Evolutionary conservation across 768 basidiomycete species (phyloP), one percentile per base, ranked within the genome.

Genomic region (Naganishia onofrii): DNA sequence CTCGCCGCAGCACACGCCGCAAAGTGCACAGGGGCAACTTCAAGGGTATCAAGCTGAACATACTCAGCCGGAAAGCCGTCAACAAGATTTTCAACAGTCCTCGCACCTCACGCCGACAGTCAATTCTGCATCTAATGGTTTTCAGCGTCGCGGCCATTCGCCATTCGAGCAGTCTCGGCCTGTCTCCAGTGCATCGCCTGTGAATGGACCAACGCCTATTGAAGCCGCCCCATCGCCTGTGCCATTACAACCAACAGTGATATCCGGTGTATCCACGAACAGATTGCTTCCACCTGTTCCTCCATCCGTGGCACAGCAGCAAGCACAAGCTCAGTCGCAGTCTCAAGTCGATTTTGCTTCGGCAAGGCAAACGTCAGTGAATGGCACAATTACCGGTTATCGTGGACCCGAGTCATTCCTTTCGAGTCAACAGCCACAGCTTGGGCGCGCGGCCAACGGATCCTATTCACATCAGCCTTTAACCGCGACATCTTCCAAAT

Each of bases 1-100:
- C 9, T 56, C 67, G n/a, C 53, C 53, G 36, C 34, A n/a, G 23
- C 38, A 31, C 0, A 46, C 54, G n/a, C 38, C 60, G 9, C n/a
- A 23, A 34, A 46, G 36, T 38, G 36, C 36, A 26, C 60, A 63
- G n/a, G 38, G 60, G 13, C 60, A 63, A 29, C 28, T 63, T 21
- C 51, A 66, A 32, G 65, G 51, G 26, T 66, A 52, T 66, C 65
- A 66, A 38, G 65, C 65, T 36, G 53, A 52, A 31, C 53, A n/a
- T 7, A 12, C 48, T 32, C 34, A 36, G n/a, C n/a, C n/a, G n/a
- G n/a, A 28, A n/a, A 36, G 29, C 23, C 23, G 21, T 42, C 44
- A 46, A n/a, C 48, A 26, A 53, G 28, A 31, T 10, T 44, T 42
- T 17, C 31, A 28, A 63, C 1, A 32, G 34, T 58, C 63, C 3